phyloP scores from a whole-genome alignment of 768 basidiomycete species.

The Pleurotus cornucopiae region DNA sequence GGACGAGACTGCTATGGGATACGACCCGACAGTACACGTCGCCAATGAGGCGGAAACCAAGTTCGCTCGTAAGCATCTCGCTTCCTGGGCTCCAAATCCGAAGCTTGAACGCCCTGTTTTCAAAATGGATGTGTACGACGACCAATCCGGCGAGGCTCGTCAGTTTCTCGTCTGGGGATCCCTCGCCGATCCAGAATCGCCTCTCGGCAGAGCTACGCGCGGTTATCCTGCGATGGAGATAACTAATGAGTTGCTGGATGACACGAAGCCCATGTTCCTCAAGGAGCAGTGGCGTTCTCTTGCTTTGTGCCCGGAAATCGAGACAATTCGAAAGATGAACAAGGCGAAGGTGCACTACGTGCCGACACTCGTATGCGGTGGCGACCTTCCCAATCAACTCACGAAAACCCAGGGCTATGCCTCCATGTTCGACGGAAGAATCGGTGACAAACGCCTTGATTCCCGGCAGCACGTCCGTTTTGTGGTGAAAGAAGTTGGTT shows the following conservation, averaged over 20 bases:
- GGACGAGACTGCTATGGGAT: neutral
- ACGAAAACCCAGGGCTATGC: neutral
- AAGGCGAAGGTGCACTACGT: neutral
- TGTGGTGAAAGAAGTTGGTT: neutral
- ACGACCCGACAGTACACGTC: neutral
- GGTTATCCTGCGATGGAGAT: constrained; percentile 15
- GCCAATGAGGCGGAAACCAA: neutral
- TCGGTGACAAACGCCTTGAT: neutral
- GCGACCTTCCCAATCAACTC: constrained; percentile 9
- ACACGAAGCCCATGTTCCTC: constrained; percentile 14
- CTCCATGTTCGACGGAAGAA: too few species aligned
- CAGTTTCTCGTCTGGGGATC: neutral
- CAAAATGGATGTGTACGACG: neutral
- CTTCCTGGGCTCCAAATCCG: neutral
- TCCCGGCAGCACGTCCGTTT: neutral
- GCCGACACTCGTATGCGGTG: constrained; percentile 3
- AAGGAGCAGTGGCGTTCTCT: constrained; percentile 16
- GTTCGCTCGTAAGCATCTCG: neutral
- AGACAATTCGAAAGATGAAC: constrained; percentile 3
- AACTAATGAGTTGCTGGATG: neutral
- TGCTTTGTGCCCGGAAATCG: neutral
- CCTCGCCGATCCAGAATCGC: constrained; percentile 8
- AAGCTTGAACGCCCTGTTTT: neutral
- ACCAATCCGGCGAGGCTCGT: neutral
- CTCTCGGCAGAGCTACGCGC: constrained; percentile 15